Evolutionary conservation across 345 rosid genomes (phyloP), one percentile per base, ranked within the genome.

Genomic region (Murraya paniculata): DNA sequence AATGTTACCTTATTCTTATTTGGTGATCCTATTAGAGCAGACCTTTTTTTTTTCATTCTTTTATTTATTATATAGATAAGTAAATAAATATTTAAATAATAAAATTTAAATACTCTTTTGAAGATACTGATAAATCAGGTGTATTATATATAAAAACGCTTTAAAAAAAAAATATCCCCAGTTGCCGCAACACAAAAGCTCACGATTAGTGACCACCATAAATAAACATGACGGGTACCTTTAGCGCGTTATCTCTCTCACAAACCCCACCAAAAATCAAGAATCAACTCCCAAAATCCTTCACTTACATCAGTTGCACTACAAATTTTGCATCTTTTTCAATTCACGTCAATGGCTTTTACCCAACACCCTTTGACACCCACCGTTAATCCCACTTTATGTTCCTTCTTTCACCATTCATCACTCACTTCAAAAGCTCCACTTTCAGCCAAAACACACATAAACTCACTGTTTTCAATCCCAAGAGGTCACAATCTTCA

Each of bases 301-400:
- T 38, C 28, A 9, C 38, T 18, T 31, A 16, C 16, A 62, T 4
- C 70, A 33, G 2, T 35, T 1, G 13, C 18, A 24, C 55, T 36
- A 24, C 55, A 58, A 58, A 36, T 27, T 50, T 6, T 27, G 1
- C 13, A 14, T 7, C 27, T 60, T 38, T 64, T 8, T 30, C 57
- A 53, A 28, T 33, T 11, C 25, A 30, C 64, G 56, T 31, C 64
- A 77, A 91, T 89, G 93, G 84, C 89, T 36, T 48, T 82, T 83
- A 82, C 74, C 78, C 60, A 21, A 0, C 86, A 79, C 6, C 71
- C 62, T 65, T 39, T 81, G 27, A 86, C 77, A 74, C 84, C 85
- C 58, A 79, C 82, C 55, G 73, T 79, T 25, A 78, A 65, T 19
- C 8, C 68, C 11, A 27, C 82, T 3, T n/a, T 82, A n/a, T 62